Base-by-base conservation (phyloP, 2,329 filamentous ascomycete genomes). In the Pleurostoma richardsiae region DNA sequence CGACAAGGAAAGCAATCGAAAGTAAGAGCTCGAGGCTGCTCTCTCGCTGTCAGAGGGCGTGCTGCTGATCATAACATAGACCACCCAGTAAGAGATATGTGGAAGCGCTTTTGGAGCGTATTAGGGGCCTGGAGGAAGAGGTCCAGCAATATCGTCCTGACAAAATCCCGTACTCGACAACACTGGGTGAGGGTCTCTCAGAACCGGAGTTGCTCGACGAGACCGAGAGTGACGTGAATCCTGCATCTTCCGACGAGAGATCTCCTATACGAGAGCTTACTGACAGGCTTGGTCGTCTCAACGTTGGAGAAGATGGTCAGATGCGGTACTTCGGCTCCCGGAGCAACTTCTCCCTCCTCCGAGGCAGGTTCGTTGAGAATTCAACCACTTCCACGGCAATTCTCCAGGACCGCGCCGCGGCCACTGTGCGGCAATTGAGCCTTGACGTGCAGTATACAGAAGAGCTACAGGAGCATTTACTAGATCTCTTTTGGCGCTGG, bases 401-500 rank as follows among this genome's bases (percentile, higher is more conserved):
- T 5, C 11, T 30, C 29, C 30, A 43, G 11, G 6, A 39, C 2
- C 8, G 42, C 47, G 38, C 10, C 46, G 49, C 26, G 54, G 53
- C 2, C 41, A 54, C 1, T 33, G 43, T 19, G 50, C 54, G 3
- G 49, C 49, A 3, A 38, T 43, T 2, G 54, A 49, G 33, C 46
- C 56, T 1, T 44, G 50, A 3, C 47, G 48, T 28, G 41, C 33
- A 3, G 48, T 48, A 11, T 41, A 30, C 1, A 28, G 45, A 19
- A 2, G 58, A 60, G 5, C 48, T 61, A 2, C 50, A 57, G 30
- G 46, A 53, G 6, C 58, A 61, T 30, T 48, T 61, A 0, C 51
- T 61, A 6, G 52, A 54, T 5, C 46, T 61, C 2, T 61, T 54
- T 31, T 61, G 54, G 52, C 41, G 43, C 4, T 61, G 59, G 59